These are phyloP conservation scores for Bipolaris gigantea DNA, from an alignment of 2,329 filamentous ascomycete genomes.

Conservation along the genomic window DNA sequence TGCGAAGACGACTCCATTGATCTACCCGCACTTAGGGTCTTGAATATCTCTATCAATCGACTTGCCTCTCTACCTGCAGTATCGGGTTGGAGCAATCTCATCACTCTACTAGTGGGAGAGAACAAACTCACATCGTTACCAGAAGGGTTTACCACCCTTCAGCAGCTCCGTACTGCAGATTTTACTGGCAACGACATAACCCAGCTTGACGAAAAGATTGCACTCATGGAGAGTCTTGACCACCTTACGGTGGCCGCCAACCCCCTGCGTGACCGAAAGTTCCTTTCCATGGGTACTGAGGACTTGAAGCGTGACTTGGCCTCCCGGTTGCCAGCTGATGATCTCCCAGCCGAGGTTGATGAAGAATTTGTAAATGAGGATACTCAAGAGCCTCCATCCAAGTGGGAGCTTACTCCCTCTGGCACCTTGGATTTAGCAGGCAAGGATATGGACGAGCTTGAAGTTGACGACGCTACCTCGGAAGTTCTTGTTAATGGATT, in stretches of 20 bases:
- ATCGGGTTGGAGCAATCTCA: constrained; percentile 70
- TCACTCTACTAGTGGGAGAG: constrained; percentile 76
- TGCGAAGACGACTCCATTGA: constrained; percentile 56
- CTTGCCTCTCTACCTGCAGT: constrained; percentile 73
- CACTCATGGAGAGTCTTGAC: constrained; percentile 74
- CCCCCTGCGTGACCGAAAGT: constrained; percentile 84
- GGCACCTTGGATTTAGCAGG: constrained; percentile 49
- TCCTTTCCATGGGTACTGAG: constrained; percentile 75
- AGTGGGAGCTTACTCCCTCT: constrained; percentile 39
- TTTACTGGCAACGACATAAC: constrained; percentile 84
- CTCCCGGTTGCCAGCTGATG: constrained; percentile 59
- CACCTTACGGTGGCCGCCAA: constrained; percentile 84
- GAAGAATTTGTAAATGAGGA: constrained; percentile 9
- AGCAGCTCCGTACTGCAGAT: constrained; percentile 73
- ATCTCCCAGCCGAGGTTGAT: constrained; percentile 2
- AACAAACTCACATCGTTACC: constrained; percentile 80
- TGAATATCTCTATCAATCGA: constrained; percentile 81
- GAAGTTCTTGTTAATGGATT: constrained; percentile 54
- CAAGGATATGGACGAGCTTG: constrained; percentile 45
- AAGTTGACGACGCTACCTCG: constrained; percentile 42
- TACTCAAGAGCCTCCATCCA: constrained; percentile 3
- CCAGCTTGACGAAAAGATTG: constrained; percentile 73
- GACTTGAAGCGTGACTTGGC: constrained; percentile 77
- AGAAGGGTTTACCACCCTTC: constrained; percentile 68
- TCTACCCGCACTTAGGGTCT: constrained; percentile 70